These are phyloP conservation scores for Microdochium trichocladiopsis DNA, from an alignment of 2,329 filamentous ascomycete genomes.

Conservation along the genomic window DNA sequence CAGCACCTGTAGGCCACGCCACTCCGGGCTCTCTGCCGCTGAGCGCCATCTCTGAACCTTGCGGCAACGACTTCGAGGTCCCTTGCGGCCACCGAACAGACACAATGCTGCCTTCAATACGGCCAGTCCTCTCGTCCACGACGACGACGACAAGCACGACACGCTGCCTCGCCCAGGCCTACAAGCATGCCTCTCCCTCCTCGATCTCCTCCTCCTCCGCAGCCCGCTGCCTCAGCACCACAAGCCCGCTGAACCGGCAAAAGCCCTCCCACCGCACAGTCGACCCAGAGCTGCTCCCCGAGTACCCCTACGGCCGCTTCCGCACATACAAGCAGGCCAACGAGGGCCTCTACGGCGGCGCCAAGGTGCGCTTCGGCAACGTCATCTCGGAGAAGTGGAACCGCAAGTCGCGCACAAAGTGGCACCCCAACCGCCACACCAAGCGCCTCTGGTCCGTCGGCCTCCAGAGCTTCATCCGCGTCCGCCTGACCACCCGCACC, in stretches of 20 bases:
- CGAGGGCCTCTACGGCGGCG: conserved; percentile 62
- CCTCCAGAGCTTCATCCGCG: conserved; percentile 56
- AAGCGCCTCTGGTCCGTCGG: conserved; percentile 61
- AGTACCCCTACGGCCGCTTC: conserved; percentile 68
- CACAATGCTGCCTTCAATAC: conserved; percentile 4
- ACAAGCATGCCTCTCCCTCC: not conserved
- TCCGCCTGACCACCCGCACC: conserved; percentile 63
- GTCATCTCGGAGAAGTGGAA: conserved; percentile 61
- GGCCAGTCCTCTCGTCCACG: conserved; percentile 4
- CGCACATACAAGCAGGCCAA: conserved; percentile 75
- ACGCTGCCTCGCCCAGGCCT: conserved; percentile 1
- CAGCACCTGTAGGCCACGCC: too few species aligned
- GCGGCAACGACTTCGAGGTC: too few species aligned
- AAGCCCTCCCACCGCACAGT: conserved; percentile 30
- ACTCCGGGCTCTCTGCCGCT: too few species aligned
- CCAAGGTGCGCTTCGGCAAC: conserved; percentile 73
- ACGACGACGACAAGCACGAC: not conserved
- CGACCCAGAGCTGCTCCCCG: conserved; percentile 35
- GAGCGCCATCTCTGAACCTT: too few species aligned
- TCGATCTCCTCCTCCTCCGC: not conserved
- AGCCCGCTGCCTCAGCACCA: conserved; percentile 13
- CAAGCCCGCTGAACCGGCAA: conserved; percentile 10
- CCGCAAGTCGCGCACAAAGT: conserved; percentile 64
- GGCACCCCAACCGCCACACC: conserved; percentile 67
- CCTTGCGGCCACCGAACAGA: not conserved